Conservation (phyloP, 1,139 yeast genomes). For the Blastobotrys illinoisensis region DNA sequence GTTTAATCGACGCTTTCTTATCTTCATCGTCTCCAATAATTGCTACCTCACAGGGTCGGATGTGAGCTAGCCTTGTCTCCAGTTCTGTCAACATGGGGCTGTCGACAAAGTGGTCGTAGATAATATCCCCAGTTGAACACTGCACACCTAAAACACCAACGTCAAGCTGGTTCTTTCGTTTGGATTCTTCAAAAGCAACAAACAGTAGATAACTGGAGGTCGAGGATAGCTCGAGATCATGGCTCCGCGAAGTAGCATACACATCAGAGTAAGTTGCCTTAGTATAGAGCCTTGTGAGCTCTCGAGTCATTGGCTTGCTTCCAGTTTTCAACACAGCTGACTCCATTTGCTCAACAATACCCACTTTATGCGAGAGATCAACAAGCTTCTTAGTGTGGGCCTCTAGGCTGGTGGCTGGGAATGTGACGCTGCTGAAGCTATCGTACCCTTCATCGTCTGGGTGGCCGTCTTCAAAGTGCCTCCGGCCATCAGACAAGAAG, state of each 20-base stretch:
- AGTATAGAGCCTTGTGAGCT: conserved; percentile 69
- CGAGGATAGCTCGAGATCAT: background rate
- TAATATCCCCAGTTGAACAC: conserved; percentile 71
- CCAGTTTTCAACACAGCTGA: conserved; percentile 65
- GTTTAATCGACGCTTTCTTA: conserved; percentile 26
- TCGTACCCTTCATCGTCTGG: conserved; percentile 39
- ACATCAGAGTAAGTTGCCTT: conserved; percentile 73
- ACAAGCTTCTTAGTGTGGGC: conserved; percentile 55
- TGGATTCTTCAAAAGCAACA: conserved; percentile 13
- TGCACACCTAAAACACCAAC: conserved; percentile 62
- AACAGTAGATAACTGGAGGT: conserved; percentile 27
- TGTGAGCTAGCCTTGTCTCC: conserved; percentile 66
- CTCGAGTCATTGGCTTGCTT: conserved; percentile 59
- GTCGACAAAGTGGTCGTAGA: conserved; percentile 64
- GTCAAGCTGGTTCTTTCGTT: background rate
- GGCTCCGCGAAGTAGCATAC: background rate
- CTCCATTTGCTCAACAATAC: conserved; percentile 81
- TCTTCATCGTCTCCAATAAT: conserved; percentile 37
- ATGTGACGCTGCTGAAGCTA: conserved; percentile 75
- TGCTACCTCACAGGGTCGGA: conserved; percentile 72
- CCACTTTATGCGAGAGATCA: conserved; percentile 52
- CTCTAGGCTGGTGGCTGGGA: conserved; percentile 68
- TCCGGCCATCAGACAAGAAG: conserved; percentile 64
- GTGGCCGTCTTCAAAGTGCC: conserved; percentile 44
- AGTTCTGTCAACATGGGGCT: conserved; percentile 50